phyloP scores from a whole-genome alignment of 2,329 filamentous ascomycete species.

The Sporothrix globosa region DNA sequence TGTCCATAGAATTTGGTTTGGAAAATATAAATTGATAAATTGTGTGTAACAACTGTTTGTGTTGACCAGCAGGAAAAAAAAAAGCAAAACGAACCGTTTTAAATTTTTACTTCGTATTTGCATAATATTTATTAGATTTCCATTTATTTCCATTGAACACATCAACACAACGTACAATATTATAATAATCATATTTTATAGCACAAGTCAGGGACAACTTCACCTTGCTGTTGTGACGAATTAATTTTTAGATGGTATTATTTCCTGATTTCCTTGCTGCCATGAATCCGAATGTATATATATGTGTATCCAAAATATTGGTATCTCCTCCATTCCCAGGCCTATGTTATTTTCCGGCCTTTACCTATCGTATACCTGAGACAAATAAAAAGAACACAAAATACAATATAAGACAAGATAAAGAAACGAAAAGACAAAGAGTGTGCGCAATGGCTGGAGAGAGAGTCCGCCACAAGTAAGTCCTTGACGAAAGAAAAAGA shows the following conservation, averaged over 20 bases:
- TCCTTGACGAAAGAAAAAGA: constrained; percentile 20
- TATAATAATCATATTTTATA: background rate
- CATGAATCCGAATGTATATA: constrained; percentile 6
- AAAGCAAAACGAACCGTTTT: too few relatives aligned
- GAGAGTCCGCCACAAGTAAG: background rate
- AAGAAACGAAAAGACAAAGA: background rate
- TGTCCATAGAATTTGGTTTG: background rate
- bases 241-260: background rate
- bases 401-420: constrained; percentile 17
- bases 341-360: background rate
- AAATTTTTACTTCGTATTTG: too few relatives aligned
- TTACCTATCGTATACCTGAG: background rate
- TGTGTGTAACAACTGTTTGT: too few relatives aligned
- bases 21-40: too few relatives aligned
- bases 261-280: constrained; percentile 3
- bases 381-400: constrained; percentile 13
- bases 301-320: constrained; percentile 12
- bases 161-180: background rate
- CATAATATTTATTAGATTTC: too few relatives aligned
- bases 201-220: too few relatives aligned
- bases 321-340: constrained; percentile 11
- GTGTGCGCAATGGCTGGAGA: background rate
- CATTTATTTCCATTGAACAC: too few relatives aligned
- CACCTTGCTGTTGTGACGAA: too few relatives aligned
- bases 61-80: too few relatives aligned